Base-by-base conservation (phyloP, 2,329 filamentous ascomycete genomes). In the Metarhizium humberi region DNA sequence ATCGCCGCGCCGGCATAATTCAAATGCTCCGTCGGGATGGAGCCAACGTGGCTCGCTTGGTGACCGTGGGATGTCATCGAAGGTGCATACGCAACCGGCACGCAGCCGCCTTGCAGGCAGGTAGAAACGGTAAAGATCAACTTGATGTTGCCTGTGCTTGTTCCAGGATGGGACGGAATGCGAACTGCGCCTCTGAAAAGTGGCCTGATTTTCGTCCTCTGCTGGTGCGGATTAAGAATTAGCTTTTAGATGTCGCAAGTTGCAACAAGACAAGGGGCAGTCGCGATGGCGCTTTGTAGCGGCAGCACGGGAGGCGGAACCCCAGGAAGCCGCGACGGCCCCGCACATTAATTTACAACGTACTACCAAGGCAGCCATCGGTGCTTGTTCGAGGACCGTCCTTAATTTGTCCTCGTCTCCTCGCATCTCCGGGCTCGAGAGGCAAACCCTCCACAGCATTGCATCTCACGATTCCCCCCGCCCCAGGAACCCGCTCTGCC, bases 1-100 rank as follows among this genome's bases (percentile, higher is more conserved):
- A 56, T 50, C 32, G 34, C 51, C 18, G 45, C 50, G n/a, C 57
- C 57, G 34, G 50, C 36, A 42, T 51, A 50, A 51, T 18, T 29
- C 51, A 29, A 48, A 18, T 47, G 30, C 13, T 43, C 40, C 45
- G 42, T 46, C 7, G n/a, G 13, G 8, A 18, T 38, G 14, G 10
- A 2, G 2, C 20, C 11, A 13, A n/a, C 14, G 3, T 34, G 45
- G 38, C 47, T 16, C 13, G 3, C 18, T 6, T 47, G 6, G 42
- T 48, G 51, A 38, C n/a, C 34, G 10, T 18, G 8, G 16, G 51
- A 42, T 43, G 51, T 32, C 55, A 56, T 56, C 16, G 6, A 20
- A 20, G 2, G 32, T 34, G 42, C n/a, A 45, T n/a, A 16, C 16
- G 40, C 16, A 6, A 43, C 25, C 34, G 34, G 13, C 7, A 13